phyloP scores from a whole-genome alignment of 805 yeast genomes.

The Kodamaea fukazawae region DNA sequence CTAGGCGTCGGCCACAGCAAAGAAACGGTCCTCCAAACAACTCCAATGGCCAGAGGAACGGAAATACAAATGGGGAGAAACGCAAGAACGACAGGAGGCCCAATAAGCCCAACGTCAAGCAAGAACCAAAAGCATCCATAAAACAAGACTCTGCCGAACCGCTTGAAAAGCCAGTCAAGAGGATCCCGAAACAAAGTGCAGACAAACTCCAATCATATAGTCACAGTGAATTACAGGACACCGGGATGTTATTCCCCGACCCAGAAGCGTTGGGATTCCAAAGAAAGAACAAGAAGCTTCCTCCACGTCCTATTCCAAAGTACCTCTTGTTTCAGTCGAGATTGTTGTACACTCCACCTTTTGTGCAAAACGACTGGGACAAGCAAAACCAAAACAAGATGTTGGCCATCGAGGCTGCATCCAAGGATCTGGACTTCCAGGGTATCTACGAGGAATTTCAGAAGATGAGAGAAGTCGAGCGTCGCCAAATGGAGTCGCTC shows the following conservation, averaged over 20 bases:
- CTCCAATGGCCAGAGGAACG: constrained; percentile 4
- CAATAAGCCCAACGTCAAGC: constrained; percentile 4
- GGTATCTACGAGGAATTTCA: constrained; percentile 74
- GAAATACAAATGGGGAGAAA: constrained; percentile 2
- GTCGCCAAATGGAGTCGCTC: constrained; percentile 71
- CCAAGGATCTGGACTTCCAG: constrained; percentile 55
- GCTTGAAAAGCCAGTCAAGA: constrained; percentile 17
- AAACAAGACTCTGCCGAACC: constrained; percentile 9
- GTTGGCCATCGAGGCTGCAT: constrained; percentile 47
- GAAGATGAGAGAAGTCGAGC: constrained; percentile 68
- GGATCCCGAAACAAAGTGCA: constrained; percentile 20
- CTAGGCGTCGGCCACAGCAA: not conserved
- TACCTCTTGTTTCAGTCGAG: constrained; percentile 37
- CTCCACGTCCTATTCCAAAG: constrained; percentile 33
- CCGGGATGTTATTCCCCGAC: constrained; percentile 31
- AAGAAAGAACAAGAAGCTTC: not conserved
- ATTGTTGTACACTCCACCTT: constrained; percentile 30
- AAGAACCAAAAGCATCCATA: constrained; percentile 2
- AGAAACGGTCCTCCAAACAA: constrained; percentile 2
- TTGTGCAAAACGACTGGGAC: constrained; percentile 63
- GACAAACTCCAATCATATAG: constrained; percentile 19
- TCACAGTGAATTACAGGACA: constrained; percentile 17
- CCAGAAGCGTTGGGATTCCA: constrained; percentile 32
- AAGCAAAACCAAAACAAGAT: constrained; percentile 63
- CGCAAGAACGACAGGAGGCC: constrained; percentile 5